phyloP scores from a whole-genome alignment of 768 basidiomycete genomes.

The Stropharia rugosoannulata region DNA sequence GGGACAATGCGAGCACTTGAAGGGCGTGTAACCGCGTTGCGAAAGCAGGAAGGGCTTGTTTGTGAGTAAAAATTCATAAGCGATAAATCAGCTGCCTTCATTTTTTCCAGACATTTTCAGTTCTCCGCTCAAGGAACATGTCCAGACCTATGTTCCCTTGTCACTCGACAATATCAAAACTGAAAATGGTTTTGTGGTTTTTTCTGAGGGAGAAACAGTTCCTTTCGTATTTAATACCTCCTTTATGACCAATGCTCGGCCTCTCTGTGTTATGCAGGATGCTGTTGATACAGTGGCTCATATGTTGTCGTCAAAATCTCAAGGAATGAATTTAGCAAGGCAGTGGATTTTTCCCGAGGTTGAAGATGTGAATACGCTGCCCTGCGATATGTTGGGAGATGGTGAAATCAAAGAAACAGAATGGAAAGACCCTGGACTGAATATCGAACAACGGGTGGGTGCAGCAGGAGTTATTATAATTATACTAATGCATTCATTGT shows the following conservation, averaged over 20 bases:
- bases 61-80: slow-evolving; percentile 31
- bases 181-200: slow-evolving; percentile 23
- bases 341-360: slow-evolving; percentile 47
- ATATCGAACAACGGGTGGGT: slow-evolving; percentile 43
- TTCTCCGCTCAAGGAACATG: slow-evolving; percentile 37
- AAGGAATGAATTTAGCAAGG: slow-evolving; percentile 28
- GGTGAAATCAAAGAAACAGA: slow-evolving; percentile 27
- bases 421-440: slow-evolving; percentile 47
- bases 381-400: slow-evolving; percentile 18
- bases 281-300: slow-evolving; percentile 30
- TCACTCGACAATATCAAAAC: slow-evolving; percentile 17
- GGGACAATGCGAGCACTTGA: slow-evolving; percentile 44
- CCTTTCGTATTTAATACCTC: slow-evolving; percentile 47
- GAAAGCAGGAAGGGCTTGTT: slow-evolving; percentile 46
- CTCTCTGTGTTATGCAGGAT: slow-evolving; percentile 41
- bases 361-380: slow-evolving; percentile 24
- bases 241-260: slow-evolving; percentile 44
- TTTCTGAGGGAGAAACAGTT: slow-evolving; percentile 33
- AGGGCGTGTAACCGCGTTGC: slow-evolving; percentile 39
- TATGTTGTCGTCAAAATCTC: slow-evolving; percentile 18
- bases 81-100: background rate
- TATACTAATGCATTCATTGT: background rate
- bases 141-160: slow-evolving; percentile 32
- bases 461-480: background rate
- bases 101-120: slow-evolving; percentile 35